Evolutionary conservation across 495 filamentous ascomycete genomes (phyloP).

Genomic region (Penicillium subrubescens): DNA sequence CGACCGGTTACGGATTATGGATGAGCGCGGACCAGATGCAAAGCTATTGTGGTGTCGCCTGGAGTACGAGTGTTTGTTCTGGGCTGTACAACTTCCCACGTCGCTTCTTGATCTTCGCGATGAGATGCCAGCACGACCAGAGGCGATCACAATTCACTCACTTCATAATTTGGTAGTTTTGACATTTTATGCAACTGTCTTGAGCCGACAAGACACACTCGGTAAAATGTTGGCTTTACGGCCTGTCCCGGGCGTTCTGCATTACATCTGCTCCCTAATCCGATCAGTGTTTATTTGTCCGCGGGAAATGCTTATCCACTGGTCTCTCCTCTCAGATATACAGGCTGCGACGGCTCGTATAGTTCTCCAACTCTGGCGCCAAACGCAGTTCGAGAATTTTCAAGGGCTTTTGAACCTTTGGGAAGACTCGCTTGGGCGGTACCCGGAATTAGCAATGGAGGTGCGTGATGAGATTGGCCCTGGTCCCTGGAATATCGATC

Average conservation of each 20-base stretch:
- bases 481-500: constrained; percentile 9
- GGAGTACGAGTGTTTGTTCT: constrained; percentile 9
- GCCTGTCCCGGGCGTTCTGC: background rate
- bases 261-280: background rate
- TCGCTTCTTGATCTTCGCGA: constrained; percentile 7
- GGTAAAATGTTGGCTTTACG: background rate
- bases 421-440: background rate
- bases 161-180: background rate
- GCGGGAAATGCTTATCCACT: background rate
- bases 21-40: background rate
- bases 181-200: background rate
- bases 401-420: background rate
- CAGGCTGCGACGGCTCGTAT: background rate
- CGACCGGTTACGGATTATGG: background rate
- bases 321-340: background rate
- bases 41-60: constrained; percentile 10
- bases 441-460: background rate
- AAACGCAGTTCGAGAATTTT: constrained; percentile 1
- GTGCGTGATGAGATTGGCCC: constrained; percentile 1
- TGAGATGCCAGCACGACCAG: background rate
- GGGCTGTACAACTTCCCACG: constrained; percentile 10
- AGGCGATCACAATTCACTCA: background rate
- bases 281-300: background rate
- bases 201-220: background rate
- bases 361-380: background rate